Conservation (phyloP, 2,329 filamentous ascomycete species). For the Colletotrichum tropicicola region DNA sequence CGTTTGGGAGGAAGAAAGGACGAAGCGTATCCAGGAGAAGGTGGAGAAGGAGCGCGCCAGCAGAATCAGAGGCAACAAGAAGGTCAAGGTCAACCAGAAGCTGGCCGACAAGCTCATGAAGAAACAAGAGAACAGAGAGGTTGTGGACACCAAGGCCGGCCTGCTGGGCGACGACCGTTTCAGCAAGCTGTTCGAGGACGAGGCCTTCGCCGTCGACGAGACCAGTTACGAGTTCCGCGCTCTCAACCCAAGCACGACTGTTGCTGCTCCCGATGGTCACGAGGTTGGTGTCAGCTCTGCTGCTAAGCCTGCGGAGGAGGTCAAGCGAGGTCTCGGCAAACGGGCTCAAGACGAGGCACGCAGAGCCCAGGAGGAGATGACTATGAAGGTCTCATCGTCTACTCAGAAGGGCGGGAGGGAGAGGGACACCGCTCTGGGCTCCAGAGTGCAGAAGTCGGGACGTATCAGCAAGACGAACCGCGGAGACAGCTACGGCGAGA, state of each 20-base stretch:
- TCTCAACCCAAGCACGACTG: constrained; percentile 83
- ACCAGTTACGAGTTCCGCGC: constrained; percentile 84
- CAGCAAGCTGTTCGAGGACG: constrained; percentile 87
- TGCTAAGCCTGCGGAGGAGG: neutral
- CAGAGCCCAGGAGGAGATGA: constrained; percentile 48
- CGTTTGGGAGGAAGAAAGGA: constrained; percentile 89
- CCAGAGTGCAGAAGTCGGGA: constrained; percentile 59
- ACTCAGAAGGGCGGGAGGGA: constrained; percentile 68
- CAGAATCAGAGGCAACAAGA: constrained; percentile 92
- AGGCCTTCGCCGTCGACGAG: constrained; percentile 93
- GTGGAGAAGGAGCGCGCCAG: constrained; percentile 97
- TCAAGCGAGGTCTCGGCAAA: constrained; percentile 23
- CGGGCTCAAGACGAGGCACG: constrained; percentile 12
- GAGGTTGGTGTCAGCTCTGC: constrained; percentile 27
- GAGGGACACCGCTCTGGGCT: constrained; percentile 65
- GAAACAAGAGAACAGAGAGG: constrained; percentile 67
- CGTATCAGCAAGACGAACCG: constrained; percentile 54
- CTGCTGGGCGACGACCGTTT: constrained; percentile 89
- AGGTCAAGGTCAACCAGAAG: constrained; percentile 95
- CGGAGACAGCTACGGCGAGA: constrained; percentile 67
- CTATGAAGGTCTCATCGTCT: constrained; percentile 76
- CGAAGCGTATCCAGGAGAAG: constrained; percentile 92
- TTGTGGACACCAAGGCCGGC: constrained; percentile 67
- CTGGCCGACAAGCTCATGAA: constrained; percentile 79
- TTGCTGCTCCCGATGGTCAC: constrained; percentile 29